Evolutionary conservation across 345 rosid genomes (phyloP).

Genomic region (Mangifera indica): DNA sequence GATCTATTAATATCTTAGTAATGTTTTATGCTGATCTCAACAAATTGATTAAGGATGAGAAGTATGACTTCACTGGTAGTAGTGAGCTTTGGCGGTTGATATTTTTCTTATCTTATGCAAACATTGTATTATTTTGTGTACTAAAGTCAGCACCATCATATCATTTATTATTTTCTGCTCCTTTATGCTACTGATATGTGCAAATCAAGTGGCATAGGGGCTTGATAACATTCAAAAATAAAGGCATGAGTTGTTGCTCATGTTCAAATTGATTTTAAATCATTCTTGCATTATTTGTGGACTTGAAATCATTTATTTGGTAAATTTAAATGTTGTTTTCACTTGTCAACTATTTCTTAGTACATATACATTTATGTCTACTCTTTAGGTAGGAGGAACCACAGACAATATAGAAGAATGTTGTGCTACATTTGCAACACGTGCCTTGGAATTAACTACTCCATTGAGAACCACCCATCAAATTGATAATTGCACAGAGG

Average conservation of each 20-base stretch:
- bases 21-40: background rate
- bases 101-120: background rate
- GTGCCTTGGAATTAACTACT: conserved; percentile 58
- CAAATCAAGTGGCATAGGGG: background rate
- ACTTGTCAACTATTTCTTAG: background rate
- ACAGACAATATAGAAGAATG: conserved; percentile 90
- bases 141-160: background rate
- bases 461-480: conserved; percentile 89
- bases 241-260: background rate
- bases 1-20: conserved; percentile 11
- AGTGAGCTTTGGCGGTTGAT: background rate
- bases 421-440: conserved; percentile 84
- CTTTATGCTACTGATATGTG: background rate
- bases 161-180: background rate
- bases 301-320: conserved; percentile 2
- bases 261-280: background rate
- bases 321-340: background rate
- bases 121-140: background rate
- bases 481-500: conserved; percentile 96
- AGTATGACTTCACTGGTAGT: background rate
- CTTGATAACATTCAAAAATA: background rate
- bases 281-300: background rate
- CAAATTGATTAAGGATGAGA: background rate
- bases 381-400: conserved; percentile 84
- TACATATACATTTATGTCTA: conserved; percentile 2